Evolutionary conservation across 1,139 yeast genomes (phyloP).

Genomic region (Hansenula anomala): DNA sequence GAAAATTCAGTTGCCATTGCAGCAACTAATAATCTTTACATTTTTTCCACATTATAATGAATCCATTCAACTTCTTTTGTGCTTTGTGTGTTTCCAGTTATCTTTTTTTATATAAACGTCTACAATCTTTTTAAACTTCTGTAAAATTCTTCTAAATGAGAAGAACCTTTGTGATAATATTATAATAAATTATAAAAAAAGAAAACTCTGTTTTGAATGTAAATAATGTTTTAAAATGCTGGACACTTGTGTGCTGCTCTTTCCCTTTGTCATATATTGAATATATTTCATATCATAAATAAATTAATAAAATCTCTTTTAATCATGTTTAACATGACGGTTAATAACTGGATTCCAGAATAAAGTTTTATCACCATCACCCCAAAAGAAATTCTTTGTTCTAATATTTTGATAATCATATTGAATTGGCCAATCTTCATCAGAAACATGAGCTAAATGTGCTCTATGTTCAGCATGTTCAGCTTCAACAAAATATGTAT

Average conservation of each 20-base stretch:
- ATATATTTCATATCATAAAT: neutral
- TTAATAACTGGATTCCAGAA: constrained; percentile 94
- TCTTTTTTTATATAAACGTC: no score
- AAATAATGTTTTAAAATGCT: no score
- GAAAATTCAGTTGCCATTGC: constrained; percentile 98
- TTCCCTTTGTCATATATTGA: neutral
- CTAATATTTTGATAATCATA: constrained; percentile 90
- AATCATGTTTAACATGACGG: constrained; percentile 54
- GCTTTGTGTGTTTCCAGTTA: no score
- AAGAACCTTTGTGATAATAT: no score
- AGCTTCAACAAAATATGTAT: constrained; percentile 74
- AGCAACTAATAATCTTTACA: constrained; percentile 91
- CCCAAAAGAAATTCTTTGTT: constrained; percentile 90
- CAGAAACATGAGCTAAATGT: constrained; percentile 71
- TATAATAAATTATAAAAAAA: no score
- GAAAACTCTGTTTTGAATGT: no score
- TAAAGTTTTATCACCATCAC: constrained; percentile 94
- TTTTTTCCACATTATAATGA: constrained; percentile 35
- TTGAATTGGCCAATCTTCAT: constrained; percentile 89
- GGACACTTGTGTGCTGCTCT: no score
- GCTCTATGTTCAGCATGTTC: constrained; percentile 89
- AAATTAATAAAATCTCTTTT: constrained; percentile 1
- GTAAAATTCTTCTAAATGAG: no score
- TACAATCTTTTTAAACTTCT: no score
- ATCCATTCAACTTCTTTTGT: neutral